Evolutionary conservation across 371 early-diverging fungal species (phyloP).

Genomic region (Saksenaea oblongispora): DNA sequence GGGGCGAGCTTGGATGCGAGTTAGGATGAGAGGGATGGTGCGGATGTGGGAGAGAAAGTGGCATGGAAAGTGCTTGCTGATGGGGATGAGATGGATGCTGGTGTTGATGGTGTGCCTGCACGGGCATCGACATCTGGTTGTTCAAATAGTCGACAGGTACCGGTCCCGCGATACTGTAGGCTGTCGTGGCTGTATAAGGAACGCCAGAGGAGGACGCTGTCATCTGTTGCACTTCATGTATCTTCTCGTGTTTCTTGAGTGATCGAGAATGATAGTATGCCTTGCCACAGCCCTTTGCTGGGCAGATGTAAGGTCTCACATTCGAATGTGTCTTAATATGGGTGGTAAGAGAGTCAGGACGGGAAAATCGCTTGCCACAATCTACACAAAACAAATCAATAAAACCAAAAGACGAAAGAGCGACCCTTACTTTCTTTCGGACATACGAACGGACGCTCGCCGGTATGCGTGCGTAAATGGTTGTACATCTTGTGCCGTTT

Average conservation of each 20-base stretch:
- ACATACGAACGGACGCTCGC: slow-evolving; percentile 70
- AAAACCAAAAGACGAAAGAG: slow-evolving; percentile 19
- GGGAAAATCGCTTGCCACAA: slow-evolving; percentile 83
- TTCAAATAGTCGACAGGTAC: slow-evolving; percentile 24
- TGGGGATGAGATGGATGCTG: neutral
- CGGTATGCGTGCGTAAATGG: slow-evolving; percentile 87
- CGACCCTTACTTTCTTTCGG: slow-evolving; percentile 17
- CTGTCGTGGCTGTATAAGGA: slow-evolving; percentile 5
- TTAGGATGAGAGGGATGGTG: slow-evolving; percentile 2
- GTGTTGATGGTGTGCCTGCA: slow-evolving; percentile 9
- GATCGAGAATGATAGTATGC: slow-evolving; percentile 83
- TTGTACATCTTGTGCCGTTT: slow-evolving; percentile 90
- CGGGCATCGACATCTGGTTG: slow-evolving; percentile 18
- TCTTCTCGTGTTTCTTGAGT: slow-evolving; percentile 75
- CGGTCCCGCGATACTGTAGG: slow-evolving; percentile 8
- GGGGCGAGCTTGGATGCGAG: neutral
- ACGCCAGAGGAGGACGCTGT: neutral
- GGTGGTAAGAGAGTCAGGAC: slow-evolving; percentile 88
- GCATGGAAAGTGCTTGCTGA: neutral
- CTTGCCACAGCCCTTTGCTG: slow-evolving; percentile 63
- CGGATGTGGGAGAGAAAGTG: neutral
- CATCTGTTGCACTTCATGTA: slow-evolving; percentile 39
- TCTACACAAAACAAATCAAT: slow-evolving; percentile 26
- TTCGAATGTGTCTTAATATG: slow-evolving; percentile 89
- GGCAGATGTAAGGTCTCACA: slow-evolving; percentile 71